Percentiles rank a stretch among this genome's conserved stretches.
phyloP scores from a whole-genome alignment of 2,329 filamentous ascomycete species.

The Hypoxylon sp. region DNA sequence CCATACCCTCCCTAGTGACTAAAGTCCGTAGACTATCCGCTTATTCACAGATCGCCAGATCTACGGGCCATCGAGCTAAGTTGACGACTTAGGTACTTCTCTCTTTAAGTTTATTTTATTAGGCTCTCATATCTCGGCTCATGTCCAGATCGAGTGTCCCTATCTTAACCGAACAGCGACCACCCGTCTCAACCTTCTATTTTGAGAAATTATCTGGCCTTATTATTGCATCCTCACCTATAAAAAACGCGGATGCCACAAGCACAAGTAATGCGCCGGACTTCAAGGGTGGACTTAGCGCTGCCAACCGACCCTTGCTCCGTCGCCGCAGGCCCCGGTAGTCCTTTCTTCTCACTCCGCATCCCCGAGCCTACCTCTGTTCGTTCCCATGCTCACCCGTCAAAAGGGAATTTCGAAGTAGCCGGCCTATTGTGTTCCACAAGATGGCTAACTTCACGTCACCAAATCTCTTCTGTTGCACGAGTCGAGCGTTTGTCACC shows the following conservation, averaged over 20 bases:
- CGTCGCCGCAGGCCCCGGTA: constrained; percentile 46
- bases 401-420: constrained; percentile 47
- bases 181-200: constrained; percentile 42
- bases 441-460: constrained; percentile 50
- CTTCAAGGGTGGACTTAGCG: constrained; percentile 47
- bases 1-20: constrained; percentile 13
- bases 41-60: constrained; percentile 22
- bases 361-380: constrained; percentile 41
- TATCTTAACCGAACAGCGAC: constrained; percentile 37
- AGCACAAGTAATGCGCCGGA: constrained; percentile 46
- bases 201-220: constrained; percentile 40
- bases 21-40: constrained; percentile 18
- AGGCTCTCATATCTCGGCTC: constrained; percentile 34
- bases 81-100: constrained; percentile 7
- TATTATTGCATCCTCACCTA: constrained; percentile 37
- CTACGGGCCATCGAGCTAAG: constrained; percentile 4
- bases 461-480: constrained; percentile 49
- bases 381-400: constrained; percentile 42
- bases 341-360: constrained; percentile 46
- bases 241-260: constrained; percentile 41
- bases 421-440: constrained; percentile 51
- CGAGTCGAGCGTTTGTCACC: constrained; percentile 45
- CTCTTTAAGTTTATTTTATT: constrained; percentile 20
- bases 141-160: constrained; percentile 32
- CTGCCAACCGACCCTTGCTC: constrained; percentile 47